Conservation (phyloP, 345 rosid species). For the Populus nigra region DNA sequence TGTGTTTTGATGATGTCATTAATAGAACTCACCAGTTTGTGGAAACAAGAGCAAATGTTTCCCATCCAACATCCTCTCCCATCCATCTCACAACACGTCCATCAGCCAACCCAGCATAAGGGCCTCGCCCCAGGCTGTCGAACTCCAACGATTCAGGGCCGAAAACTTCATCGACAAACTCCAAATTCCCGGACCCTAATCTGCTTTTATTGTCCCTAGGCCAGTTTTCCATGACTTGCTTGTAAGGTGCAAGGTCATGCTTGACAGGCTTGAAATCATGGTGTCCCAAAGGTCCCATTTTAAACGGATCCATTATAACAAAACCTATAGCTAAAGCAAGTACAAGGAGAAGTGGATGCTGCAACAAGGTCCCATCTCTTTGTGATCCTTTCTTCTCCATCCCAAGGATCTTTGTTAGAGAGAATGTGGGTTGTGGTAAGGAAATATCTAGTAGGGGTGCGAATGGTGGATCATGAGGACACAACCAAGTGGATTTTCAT, state of each 20-base stretch:
- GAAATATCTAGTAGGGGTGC: not conserved
- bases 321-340: constrained; percentile 55
- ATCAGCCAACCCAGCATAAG: constrained; percentile 85
- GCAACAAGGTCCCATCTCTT: constrained; percentile 7
- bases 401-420: not conserved
- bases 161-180: constrained; percentile 68
- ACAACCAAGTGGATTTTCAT: not conserved
- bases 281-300: constrained; percentile 72
- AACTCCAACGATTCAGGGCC: constrained; percentile 97
- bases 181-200: constrained; percentile 62
- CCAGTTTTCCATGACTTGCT: constrained; percentile 78
- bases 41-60: constrained; percentile 75
- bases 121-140: constrained; percentile 74
- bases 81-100: constrained; percentile 95
- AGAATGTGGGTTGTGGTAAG: not conserved
- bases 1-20: not conserved
- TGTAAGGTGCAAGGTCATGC: constrained; percentile 86
- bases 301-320: constrained; percentile 60
- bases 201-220: constrained; percentile 72
- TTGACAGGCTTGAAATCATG: constrained; percentile 75
- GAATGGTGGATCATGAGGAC: not conserved
- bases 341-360: constrained; percentile 39
- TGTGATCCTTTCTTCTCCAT: constrained; percentile 21
- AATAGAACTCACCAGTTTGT: constrained; percentile 57
- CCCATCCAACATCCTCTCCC: constrained; percentile 85